Percentiles rank a stretch among this genome's conserved stretches.
phyloP scores from a whole-genome alignment of 1,284 basidiomycete species.

The Afroboletus lepidellus region DNA sequence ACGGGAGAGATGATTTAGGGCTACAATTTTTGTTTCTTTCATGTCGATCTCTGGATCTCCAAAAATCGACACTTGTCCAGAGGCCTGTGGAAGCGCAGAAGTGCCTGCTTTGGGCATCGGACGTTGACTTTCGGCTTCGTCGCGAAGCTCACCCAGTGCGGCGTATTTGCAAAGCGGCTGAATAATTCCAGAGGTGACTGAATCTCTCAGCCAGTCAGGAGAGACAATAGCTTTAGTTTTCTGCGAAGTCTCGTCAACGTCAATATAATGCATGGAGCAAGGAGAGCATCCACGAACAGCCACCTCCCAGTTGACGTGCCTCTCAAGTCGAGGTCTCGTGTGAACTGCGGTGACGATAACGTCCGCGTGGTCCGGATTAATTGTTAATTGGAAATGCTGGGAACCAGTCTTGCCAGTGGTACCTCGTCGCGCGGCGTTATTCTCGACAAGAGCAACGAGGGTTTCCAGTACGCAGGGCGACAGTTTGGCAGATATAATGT shows the following conservation, averaged over 20 bases:
- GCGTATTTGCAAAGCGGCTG: slow-evolving; percentile 54
- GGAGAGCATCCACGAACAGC: slow-evolving; percentile 48
- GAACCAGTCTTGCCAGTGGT: neutral
- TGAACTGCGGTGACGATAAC: slow-evolving; percentile 62
- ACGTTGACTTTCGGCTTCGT: slow-evolving; percentile 44
- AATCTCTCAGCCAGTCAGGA: slow-evolving; percentile 65
- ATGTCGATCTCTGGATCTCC: slow-evolving; percentile 11
- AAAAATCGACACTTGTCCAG: slow-evolving; percentile 8
- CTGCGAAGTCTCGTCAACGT: slow-evolving; percentile 36
- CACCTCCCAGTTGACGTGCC: slow-evolving; percentile 61
- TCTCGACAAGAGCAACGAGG: slow-evolving; percentile 50
- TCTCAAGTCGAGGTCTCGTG: slow-evolving; percentile 65
- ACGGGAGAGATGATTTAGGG: slow-evolving; percentile 40
- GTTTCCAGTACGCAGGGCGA: slow-evolving; percentile 40
- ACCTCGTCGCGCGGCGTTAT: neutral
- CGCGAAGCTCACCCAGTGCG: slow-evolving; percentile 50
- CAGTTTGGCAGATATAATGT: slow-evolving; percentile 63
- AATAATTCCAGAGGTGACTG: slow-evolving; percentile 41
- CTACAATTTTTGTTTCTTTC: slow-evolving; percentile 14
- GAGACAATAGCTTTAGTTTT: slow-evolving; percentile 63
- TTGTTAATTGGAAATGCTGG: slow-evolving; percentile 39
- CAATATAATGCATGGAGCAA: neutral
- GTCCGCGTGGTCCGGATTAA: slow-evolving; percentile 50
- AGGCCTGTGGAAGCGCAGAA: neutral
- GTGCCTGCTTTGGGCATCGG: slow-evolving; percentile 30